These are phyloP conservation scores for Crithidia expoeki DNA, from an alignment of 208 protist genomes.

Conservation along the genomic window DNA sequence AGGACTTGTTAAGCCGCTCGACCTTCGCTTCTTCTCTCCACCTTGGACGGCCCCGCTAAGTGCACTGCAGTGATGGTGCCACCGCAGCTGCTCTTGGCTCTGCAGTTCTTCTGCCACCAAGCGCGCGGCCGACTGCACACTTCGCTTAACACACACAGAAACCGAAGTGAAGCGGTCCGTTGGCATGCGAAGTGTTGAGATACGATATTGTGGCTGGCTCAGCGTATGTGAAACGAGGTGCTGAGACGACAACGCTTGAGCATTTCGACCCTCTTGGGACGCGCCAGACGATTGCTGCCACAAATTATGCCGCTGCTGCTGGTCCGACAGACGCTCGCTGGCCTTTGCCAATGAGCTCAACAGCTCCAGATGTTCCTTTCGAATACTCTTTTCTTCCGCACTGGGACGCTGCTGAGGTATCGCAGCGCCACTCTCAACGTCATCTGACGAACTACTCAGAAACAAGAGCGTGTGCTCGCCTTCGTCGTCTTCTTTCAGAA, in stretches of 20 bases:
- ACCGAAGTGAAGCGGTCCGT: not conserved
- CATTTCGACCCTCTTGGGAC: too few species aligned
- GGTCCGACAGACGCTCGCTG: too few species aligned
- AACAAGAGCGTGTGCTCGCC: slow-evolving; percentile 23
- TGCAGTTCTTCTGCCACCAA: not conserved
- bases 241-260: too few species aligned
- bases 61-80: not conserved
- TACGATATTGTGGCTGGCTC: not conserved
- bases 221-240: not conserved
- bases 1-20: not conserved
- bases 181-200: slow-evolving; percentile 5
- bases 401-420: too few species aligned
- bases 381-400: too few species aligned
- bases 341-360: too few species aligned
- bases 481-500: not conserved
- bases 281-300: too few species aligned
- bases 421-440: too few species aligned
- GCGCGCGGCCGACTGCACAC: slow-evolving; percentile 1
- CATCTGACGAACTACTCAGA: slow-evolving; percentile 7
- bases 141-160: not conserved
- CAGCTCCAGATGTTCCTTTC: too few species aligned
- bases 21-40: not conserved
- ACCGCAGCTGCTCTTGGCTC: slow-evolving; percentile 11
- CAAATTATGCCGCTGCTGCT: too few species aligned
- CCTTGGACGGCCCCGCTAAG: not conserved